phyloP scores from a whole-genome alignment of 192 early-diverging fungal species.

The Coemansia pectinata region DNA sequence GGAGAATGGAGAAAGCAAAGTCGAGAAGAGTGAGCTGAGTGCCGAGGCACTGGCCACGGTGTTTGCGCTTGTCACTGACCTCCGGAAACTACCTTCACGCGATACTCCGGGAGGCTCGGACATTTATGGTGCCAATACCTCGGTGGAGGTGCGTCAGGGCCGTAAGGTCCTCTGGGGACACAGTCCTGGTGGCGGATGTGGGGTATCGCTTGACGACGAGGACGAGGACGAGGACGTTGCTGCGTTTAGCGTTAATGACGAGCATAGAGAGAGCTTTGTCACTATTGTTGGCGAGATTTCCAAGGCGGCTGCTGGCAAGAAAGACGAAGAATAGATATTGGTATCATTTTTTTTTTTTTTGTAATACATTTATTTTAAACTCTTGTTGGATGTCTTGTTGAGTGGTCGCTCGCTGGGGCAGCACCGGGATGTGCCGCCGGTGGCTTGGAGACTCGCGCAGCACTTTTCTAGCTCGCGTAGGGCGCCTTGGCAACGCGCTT shows the following conservation, averaged over 20 bases:
- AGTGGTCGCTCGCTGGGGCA: conserved; percentile 24
- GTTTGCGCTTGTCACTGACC: conserved; percentile 16
- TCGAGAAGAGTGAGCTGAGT: conserved; percentile 16
- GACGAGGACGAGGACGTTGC: conserved; percentile 6
- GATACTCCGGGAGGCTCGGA: conserved; percentile 20
- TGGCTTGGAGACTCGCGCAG: conserved; percentile 31
- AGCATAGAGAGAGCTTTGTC: conserved; percentile 28
- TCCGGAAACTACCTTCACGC: conserved; percentile 16
- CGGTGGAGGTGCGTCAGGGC: conserved; percentile 35
- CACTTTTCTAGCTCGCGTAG: conserved; percentile 37
- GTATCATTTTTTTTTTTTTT: neutral
- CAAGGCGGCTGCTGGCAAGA: conserved; percentile 1
- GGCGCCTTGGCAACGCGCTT: conserved; percentile 34
- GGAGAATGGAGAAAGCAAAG: conserved; percentile 19
- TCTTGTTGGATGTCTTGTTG: conserved; percentile 2
- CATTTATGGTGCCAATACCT: conserved; percentile 45
- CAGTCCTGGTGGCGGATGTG: conserved; percentile 28
- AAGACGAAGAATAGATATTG: neutral
- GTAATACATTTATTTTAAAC: neutral
- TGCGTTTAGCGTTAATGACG: neutral
- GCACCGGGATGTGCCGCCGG: conserved; percentile 41
- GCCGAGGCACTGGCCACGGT: conserved; percentile 6
- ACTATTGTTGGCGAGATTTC: conserved; percentile 14
- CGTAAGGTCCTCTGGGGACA: conserved; percentile 31
- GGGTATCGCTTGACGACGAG: conserved; percentile 5